A percentile compares a stretch with the other conserved stretches of the same genome.
Conservation (phyloP, 345 rosid genomes). For the Barbarea vulgaris region DNA sequence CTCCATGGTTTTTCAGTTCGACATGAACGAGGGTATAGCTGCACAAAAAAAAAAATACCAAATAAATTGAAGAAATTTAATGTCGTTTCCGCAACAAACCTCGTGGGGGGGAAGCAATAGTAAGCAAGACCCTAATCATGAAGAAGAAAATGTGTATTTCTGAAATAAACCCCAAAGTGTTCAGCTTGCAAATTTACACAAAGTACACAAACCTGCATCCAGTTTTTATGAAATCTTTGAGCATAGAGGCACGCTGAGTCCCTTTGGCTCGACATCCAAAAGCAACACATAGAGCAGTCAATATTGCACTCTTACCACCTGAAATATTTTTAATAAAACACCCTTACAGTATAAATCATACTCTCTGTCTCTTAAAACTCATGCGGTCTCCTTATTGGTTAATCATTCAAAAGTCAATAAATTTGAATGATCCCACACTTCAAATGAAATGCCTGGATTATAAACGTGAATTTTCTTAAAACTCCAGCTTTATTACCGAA, state of each 20-base stretch:
- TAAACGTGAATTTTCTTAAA: not conserved
- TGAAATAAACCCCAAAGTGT: too few species aligned
- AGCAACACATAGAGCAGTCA: constrained; percentile 84
- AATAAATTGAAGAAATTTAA: not conserved
- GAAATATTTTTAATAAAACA: constrained; percentile 14
- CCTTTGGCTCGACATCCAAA: constrained; percentile 91
- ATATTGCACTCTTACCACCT: constrained; percentile 93
- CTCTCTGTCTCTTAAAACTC: too few species aligned
- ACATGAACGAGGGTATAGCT: too few species aligned
- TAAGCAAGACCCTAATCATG: not conserved
- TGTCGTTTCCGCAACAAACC: not conserved
- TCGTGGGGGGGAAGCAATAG: constrained; percentile 1
- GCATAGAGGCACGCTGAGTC: constrained; percentile 74
- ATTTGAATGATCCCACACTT: not conserved
- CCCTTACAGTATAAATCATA: not conserved
- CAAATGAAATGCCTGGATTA: not conserved
- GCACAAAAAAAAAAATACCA: not conserved
- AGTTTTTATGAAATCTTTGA: constrained; percentile 83
- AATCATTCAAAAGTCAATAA: not conserved
- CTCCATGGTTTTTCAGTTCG: too few species aligned
- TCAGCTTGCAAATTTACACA: too few species aligned
- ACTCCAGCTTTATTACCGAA: not conserved
- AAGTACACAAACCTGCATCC: constrained; percentile 67
- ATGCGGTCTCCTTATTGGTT: not conserved
- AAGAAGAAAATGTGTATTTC: not conserved